Evolutionary conservation across 179 eudicot species (phyloP), one percentile per base, ranked within the genome.

Genomic region (Patellifolia procumbens): DNA sequence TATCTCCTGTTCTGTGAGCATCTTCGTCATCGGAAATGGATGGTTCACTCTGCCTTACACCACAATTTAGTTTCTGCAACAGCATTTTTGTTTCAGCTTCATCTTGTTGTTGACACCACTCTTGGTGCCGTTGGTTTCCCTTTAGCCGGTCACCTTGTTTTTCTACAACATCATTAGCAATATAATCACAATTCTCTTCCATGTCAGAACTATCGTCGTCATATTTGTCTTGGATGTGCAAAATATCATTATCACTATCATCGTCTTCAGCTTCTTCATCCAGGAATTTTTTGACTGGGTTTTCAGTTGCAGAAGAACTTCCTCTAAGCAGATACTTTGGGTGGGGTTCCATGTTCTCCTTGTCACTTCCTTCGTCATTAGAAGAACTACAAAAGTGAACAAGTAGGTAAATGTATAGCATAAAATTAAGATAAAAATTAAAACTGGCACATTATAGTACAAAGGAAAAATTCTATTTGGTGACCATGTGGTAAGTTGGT

Each of bases 201-300:
- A 74, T 75, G 81, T 91, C 93, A 66, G 86, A 89, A 72, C 73
- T 73, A 32, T 77, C 91, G 59, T 86, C 88, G 65, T 87, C 97
- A 8, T 87, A 92, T 58, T 89, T 93, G 77, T 88, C 97, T 56
- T 85, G 77, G 56, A 83, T 86, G 74, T 83, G 87, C 70, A 77
- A 61, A 34, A 83, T 75, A 71, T 92, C 98, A 77, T 91, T 70
- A 81, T 94, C 98, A 79, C 97, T 92, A 53, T 93, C 93, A 86
- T 92, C 95, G 76, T 89, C 97, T 75, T 83, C 85, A 59, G 98
- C 98, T 88, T 94, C 98, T 74, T 92, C 98, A 80, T 94, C 98
- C 80, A 94, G n/a, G n/a, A 94, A 94, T 70, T 83, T 80, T 78
- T 84, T 91, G 24, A 91, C 91, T 70, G 90, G 97, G 81, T 91